Evolutionary conservation across 2,329 filamentous ascomycete species (phyloP).

Genomic region (Hymenotorrendiella dingleyae): DNA sequence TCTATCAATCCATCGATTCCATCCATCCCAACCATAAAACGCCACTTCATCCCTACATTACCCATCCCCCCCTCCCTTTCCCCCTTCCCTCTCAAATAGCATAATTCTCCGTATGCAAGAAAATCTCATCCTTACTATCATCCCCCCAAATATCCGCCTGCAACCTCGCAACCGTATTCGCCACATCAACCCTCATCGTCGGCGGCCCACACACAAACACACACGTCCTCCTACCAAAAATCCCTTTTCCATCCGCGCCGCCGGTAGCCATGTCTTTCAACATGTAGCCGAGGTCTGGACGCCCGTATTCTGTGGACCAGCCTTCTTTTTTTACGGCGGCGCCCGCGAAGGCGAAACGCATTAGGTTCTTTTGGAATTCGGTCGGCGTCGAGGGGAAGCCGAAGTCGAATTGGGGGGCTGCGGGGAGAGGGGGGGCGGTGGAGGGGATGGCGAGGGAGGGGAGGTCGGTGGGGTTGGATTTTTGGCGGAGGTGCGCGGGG

Average conservation of each 20-base stretch:
- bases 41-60: neutral
- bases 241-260: constrained; percentile 57
- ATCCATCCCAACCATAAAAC: neutral
- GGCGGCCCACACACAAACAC: constrained; percentile 92
- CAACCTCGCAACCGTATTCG: constrained; percentile 74
- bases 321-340: constrained; percentile 63
- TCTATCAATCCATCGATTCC: neutral
- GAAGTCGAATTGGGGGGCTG: constrained; percentile 56
- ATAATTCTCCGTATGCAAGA: constrained; percentile 93
- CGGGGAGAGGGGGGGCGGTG: constrained; percentile 1
- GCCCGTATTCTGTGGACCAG: constrained; percentile 88
- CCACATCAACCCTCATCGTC: constrained; percentile 79
- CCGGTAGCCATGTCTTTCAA: constrained; percentile 74
- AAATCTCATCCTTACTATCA: constrained; percentile 78
- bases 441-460: constrained; percentile 22
- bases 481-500: constrained; percentile 21
- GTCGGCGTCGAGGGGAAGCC: constrained; percentile 81
- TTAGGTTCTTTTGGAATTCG: constrained; percentile 81
- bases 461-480: constrained; percentile 22
- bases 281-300: constrained; percentile 83
- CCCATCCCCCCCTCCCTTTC: neutral
- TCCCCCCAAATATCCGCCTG: constrained; percentile 81
- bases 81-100: constrained; percentile 52
- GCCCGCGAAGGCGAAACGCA: constrained; percentile 81
- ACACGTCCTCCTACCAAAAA: constrained; percentile 74